phyloP scores from a whole-genome alignment of 306 rosid genomes.

The Oemleria cerasiformis region DNA sequence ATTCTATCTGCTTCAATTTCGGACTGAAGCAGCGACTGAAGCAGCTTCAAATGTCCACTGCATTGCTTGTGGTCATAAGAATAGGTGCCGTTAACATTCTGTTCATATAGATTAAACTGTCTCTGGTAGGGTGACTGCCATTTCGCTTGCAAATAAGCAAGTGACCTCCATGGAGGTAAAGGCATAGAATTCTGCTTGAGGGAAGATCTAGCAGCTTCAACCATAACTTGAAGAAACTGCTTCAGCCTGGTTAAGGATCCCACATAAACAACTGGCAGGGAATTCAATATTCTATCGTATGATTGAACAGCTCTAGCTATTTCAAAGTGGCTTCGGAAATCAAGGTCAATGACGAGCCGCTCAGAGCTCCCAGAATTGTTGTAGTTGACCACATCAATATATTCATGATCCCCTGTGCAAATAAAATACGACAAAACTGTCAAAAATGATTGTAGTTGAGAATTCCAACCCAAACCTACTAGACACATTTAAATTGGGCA shows the following conservation, averaged over 20 bases:
- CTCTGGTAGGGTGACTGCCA: slow-evolving; percentile 84
- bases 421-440: background rate
- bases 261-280: slow-evolving; percentile 74
- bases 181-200: slow-evolving; percentile 94
- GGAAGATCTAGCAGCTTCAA: slow-evolving; percentile 80
- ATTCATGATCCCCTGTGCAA: slow-evolving; percentile 83
- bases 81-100: slow-evolving; percentile 5
- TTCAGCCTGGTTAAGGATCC: slow-evolving; percentile 73
- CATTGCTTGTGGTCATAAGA: slow-evolving; percentile 69
- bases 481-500: background rate
- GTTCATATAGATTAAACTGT: slow-evolving; percentile 42
- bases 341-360: slow-evolving; percentile 77
- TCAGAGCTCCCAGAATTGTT: slow-evolving; percentile 52
- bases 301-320: slow-evolving; percentile 96
- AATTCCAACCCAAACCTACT: background rate
- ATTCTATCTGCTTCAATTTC: slow-evolving; percentile 64
- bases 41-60: slow-evolving; percentile 67
- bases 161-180: slow-evolving; percentile 93
- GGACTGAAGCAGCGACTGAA: slow-evolving; percentile 70
- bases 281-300: slow-evolving; percentile 70
- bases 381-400: slow-evolving; percentile 66
- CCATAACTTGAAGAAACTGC: slow-evolving; percentile 81
- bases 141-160: slow-evolving; percentile 81
- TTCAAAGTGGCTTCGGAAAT: slow-evolving; percentile 94
- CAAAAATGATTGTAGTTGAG: background rate